Evolutionary conservation across 495 filamentous ascomycete genomes (phyloP).

Genomic region (Coniosporium apollinis): DNA sequence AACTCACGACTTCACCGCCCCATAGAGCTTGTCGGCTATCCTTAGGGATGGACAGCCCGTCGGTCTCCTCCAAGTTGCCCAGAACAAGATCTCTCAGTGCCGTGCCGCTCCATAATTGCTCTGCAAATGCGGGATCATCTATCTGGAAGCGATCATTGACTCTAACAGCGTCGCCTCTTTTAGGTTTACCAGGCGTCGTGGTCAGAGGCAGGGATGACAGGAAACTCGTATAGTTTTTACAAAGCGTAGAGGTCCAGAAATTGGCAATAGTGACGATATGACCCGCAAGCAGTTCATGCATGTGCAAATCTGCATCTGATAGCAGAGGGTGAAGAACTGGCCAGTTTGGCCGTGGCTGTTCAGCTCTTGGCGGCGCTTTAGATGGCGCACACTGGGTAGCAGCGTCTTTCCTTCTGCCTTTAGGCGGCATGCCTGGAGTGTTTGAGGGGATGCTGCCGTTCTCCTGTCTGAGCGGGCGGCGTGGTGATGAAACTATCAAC

Average conservation of each 20-base stretch:
- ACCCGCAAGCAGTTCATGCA: conserved; percentile 37
- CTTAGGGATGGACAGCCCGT: conserved; percentile 8
- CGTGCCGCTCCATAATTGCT: conserved; percentile 38
- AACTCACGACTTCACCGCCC: conserved; percentile 71
- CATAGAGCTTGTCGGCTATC: conserved; percentile 33
- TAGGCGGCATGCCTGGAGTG: conserved; percentile 8
- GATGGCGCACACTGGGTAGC: background rate
- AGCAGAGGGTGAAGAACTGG: conserved; percentile 57
- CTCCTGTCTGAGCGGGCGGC: no score
- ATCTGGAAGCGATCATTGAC: conserved; percentile 89
- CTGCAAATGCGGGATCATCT: conserved; percentile 57
- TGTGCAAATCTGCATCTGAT: conserved; percentile 45
- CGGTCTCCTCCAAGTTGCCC: conserved; percentile 12
- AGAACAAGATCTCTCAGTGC: conserved; percentile 21
- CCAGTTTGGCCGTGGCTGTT: conserved; percentile 42
- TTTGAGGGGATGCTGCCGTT: background rate
- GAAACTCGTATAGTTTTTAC: conserved; percentile 66
- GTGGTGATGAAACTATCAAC: no score
- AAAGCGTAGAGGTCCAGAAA: conserved; percentile 65
- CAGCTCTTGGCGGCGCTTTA: background rate
- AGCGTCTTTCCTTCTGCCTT: conserved; percentile 6
- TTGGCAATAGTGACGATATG: conserved; percentile 65
- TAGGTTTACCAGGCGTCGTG: conserved; percentile 72
- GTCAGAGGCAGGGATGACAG: conserved; percentile 55
- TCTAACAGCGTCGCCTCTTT: conserved; percentile 66